phyloP scores from a whole-genome alignment of 2,329 filamentous ascomycete species.

The Xylariaceae sp. region DNA sequence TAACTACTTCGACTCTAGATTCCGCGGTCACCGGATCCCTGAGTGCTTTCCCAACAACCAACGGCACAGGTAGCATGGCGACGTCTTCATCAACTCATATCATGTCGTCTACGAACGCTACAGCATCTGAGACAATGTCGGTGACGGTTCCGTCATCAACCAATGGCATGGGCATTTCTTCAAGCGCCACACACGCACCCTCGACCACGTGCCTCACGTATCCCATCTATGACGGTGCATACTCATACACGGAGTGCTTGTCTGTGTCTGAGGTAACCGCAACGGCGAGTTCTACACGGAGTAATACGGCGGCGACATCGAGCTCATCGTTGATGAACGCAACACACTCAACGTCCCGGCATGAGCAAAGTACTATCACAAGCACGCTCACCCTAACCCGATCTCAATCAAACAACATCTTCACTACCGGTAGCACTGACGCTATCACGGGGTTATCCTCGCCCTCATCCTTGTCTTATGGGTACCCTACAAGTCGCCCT shows the following conservation, averaged over 20 bases:
- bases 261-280: conserved; percentile 13
- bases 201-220: conserved; percentile 23
- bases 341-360: not conserved
- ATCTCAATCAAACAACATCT: conserved; percentile 5
- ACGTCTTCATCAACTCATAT: conserved; percentile 3
- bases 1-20: conserved; percentile 13
- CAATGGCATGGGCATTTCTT: not conserved
- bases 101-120: conserved; percentile 6
- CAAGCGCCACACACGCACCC: conserved; percentile 8
- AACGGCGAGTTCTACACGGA: conserved; percentile 3
- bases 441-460: conserved; percentile 11
- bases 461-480: not conserved
- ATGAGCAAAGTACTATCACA: conserved; percentile 3
- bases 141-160: conserved; percentile 1
- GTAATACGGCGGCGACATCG: not conserved
- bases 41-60: conserved; percentile 1
- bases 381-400: conserved; percentile 11
- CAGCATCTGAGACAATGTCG: conserved; percentile 8
- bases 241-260: conserved; percentile 23
- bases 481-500: conserved; percentile 8
- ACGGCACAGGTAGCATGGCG: not conserved
- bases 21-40: conserved; percentile 17
- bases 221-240: conserved; percentile 22
- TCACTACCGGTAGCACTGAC: conserved; percentile 17
- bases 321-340: not conserved